Evolutionary conservation across 2,329 filamentous ascomycete species (phyloP).

Genomic region (Botrytis medusae): DNA sequence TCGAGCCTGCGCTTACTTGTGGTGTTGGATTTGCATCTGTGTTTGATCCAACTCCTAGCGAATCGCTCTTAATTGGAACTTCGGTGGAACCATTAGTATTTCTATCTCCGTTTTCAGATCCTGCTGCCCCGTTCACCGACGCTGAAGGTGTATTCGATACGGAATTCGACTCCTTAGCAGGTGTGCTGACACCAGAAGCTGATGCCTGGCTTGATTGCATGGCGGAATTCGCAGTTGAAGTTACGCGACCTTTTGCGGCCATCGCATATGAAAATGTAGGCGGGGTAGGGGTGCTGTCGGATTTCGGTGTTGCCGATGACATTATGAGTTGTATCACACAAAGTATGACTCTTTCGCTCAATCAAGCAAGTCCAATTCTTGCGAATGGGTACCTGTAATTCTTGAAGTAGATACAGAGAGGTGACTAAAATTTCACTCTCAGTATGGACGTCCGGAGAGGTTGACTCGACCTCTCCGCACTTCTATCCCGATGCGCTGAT

Average conservation of each 20-base stretch:
- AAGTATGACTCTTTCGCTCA: conserved; percentile 10
- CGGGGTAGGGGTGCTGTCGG: conserved; percentile 41
- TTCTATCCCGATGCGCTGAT: conserved; percentile 29
- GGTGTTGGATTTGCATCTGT: conserved; percentile 31
- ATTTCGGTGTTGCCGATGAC: conserved; percentile 43
- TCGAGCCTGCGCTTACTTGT: conserved; percentile 40
- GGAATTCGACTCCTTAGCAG: conserved; percentile 36
- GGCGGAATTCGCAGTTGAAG: conserved; percentile 32
- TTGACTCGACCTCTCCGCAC: conserved; percentile 42
- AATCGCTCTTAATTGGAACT: conserved; percentile 27
- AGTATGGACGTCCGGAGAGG: conserved; percentile 42
- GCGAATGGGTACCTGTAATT: conserved; percentile 2
- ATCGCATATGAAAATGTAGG: conserved; percentile 89
- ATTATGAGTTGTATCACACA: conserved; percentile 39
- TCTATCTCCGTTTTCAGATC: conserved; percentile 34
- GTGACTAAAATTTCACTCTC: conserved; percentile 33
- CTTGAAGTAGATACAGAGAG: conserved; percentile 26
- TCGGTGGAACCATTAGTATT: conserved; percentile 34
- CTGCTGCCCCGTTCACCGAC: conserved; percentile 28
- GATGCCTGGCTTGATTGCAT: conserved; percentile 35
- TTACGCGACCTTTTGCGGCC: conserved; percentile 76
- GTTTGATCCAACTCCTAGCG: conserved; percentile 26
- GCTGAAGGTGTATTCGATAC: conserved; percentile 33
- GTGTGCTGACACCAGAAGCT: conserved; percentile 38
- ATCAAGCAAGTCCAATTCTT: conserved; percentile 16